Evolutionary conservation across 331 rosid species (phyloP).

Genomic region (Telfairia occidentalis): DNA sequence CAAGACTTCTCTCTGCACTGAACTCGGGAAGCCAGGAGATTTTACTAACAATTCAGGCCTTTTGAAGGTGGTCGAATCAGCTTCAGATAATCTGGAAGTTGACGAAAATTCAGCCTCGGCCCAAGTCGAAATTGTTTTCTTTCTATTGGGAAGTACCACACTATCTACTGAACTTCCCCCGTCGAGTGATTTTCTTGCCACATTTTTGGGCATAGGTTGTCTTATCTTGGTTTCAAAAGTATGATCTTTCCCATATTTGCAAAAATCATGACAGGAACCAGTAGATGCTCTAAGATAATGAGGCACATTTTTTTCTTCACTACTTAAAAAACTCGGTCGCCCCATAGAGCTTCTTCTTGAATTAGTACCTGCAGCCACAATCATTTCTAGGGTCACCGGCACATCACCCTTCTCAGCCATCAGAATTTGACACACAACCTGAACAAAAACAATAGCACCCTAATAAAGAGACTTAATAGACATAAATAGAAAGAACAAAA

Average conservation of each 20-base stretch:
- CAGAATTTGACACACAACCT: not conserved
- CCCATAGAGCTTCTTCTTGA: constrained; percentile 45
- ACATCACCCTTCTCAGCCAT: constrained; percentile 48
- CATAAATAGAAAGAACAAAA: not conserved
- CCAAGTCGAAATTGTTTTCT: constrained; percentile 1
- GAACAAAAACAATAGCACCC: not conserved
- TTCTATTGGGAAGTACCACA: constrained; percentile 19
- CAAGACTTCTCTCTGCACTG: constrained; percentile 16
- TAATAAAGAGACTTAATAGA: not conserved
- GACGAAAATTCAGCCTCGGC: constrained; percentile 17
- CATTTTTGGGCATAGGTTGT: constrained; percentile 23
- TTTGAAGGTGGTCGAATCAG: constrained; percentile 16
- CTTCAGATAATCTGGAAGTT: constrained; percentile 13
- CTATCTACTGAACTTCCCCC: constrained; percentile 19
- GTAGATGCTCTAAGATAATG: constrained; percentile 67
- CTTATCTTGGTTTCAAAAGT: constrained; percentile 28
- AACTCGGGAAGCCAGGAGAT: constrained; percentile 23
- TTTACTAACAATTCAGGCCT: constrained; percentile 14
- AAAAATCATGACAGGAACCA: constrained; percentile 85
- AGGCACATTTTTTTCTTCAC: constrained; percentile 29
- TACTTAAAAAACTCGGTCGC: constrained; percentile 24
- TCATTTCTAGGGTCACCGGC: constrained; percentile 19
- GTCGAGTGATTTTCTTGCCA: constrained; percentile 20
- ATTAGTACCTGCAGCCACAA: constrained; percentile 19
- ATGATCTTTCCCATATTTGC: constrained; percentile 57